Conservation (phyloP, 1,284 basidiomycete genomes). For the Rhodotorula mucilaginosa region DNA sequence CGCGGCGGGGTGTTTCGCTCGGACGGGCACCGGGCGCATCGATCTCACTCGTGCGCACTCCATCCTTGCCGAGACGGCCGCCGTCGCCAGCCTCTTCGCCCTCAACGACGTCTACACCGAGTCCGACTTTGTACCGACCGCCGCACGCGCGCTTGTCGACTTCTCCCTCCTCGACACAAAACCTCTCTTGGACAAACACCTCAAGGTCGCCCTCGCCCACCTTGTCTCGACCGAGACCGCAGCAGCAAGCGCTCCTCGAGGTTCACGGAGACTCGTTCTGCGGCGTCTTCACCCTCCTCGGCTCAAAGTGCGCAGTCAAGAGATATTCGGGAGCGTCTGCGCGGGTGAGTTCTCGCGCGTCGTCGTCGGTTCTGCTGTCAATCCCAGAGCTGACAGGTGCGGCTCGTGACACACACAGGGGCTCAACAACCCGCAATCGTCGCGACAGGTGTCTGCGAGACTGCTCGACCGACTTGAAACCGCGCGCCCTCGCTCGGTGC, state of each 20-base stretch:
- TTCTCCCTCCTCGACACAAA: neutral
- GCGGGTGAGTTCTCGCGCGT: constrained; percentile 1
- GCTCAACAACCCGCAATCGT: constrained; percentile 17
- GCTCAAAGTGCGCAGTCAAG: neutral
- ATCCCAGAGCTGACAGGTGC: neutral
- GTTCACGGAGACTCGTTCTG: constrained; percentile 28
- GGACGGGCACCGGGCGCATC: too few species aligned
- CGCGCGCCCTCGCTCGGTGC: neutral
- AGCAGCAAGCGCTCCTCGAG: neutral
- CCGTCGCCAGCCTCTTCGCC: neutral
- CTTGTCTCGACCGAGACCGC: neutral
- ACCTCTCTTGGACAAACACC: neutral
- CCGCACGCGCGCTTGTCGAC: constrained; percentile 4
- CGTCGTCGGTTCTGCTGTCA: fast-evolving
- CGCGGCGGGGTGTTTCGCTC: too few species aligned
- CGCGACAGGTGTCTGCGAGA: constrained; percentile 1
- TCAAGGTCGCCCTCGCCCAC: neutral
- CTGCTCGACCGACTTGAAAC: constrained; percentile 2
- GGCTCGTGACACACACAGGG: constrained; percentile 8
- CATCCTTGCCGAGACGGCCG: neutral
- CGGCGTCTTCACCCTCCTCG: constrained; percentile 21
- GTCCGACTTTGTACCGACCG: constrained; percentile 6
- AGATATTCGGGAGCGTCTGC: constrained; percentile 29
- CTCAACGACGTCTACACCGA: neutral
- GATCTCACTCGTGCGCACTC: neutral